A percentile compares a stretch with the other conserved stretches of the same genome.
phyloP scores from a whole-genome alignment of 140 eudicot species.

The Ambrosia hybrid region DNA sequence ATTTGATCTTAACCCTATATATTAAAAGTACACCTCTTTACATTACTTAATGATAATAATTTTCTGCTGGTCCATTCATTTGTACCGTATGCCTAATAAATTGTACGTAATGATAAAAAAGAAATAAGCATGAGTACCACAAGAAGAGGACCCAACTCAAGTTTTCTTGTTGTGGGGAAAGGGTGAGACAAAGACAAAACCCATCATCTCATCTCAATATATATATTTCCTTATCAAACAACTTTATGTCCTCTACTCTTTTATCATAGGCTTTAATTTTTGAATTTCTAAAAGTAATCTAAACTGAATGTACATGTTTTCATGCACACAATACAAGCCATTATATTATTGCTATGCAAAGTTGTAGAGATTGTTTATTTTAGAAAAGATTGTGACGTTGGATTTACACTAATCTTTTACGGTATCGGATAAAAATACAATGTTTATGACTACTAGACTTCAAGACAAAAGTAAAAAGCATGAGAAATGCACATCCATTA shows the following conservation, averaged over 20 bases:
- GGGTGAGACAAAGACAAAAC: conserved; percentile 47
- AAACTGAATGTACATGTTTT: conserved; percentile 5
- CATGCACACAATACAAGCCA: not conserved
- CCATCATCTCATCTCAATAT: conserved; percentile 36
- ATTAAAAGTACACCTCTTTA: not conserved
- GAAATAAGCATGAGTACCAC: conserved; percentile 34
- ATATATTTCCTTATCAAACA: conserved; percentile 32
- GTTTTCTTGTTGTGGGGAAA: conserved; percentile 45
- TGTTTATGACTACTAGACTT: too few relatives aligned
- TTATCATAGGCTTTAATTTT: conserved; percentile 29
- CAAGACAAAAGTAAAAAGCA: too few relatives aligned
- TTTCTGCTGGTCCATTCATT: not conserved
- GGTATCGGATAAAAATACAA: too few relatives aligned
- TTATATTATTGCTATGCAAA: not conserved
- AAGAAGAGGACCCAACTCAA: conserved; percentile 35
- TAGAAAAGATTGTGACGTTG: too few relatives aligned
- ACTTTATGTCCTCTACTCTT: conserved; percentile 38
- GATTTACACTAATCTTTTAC: too few relatives aligned
- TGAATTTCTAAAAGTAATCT: not conserved
- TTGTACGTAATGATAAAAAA: conserved; percentile 34
- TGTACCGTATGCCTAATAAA: conserved; percentile 17
- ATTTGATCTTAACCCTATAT: too few relatives aligned
- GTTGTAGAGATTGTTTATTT: too few relatives aligned
- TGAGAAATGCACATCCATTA: too few relatives aligned
- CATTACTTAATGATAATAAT: not conserved